phyloP scores from a whole-genome alignment of 1,284 basidiomycete genomes.

The Uromyces viciae-fabae region DNA sequence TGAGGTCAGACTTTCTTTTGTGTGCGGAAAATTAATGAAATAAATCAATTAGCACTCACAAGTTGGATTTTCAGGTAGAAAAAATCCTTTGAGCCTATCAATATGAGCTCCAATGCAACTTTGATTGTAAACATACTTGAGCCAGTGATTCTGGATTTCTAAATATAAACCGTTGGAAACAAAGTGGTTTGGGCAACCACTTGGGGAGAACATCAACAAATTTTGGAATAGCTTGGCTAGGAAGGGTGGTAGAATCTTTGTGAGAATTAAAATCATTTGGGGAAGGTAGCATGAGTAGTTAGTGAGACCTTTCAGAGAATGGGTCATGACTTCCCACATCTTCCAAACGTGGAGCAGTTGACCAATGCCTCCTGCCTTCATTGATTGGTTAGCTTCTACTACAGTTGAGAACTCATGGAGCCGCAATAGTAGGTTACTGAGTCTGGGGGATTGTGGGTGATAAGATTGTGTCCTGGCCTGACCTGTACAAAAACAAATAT shows the following conservation, averaged over 20 bases:
- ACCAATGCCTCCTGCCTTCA: conserved; percentile 1
- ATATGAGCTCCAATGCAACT: not conserved
- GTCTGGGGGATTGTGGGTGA: not conserved
- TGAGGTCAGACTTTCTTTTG: not conserved
- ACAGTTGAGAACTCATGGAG: not conserved
- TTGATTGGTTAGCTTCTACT: conserved; percentile 15
- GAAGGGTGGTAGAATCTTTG: not conserved
- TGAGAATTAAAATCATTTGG: not conserved
- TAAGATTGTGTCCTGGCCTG: not conserved
- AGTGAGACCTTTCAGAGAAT: not conserved
- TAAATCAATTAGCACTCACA: not conserved
- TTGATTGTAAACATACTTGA: conserved; percentile 9
- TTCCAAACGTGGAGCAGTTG: conserved; percentile 10
- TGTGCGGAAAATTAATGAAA: not conserved
- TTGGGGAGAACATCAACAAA: conserved; percentile 9
- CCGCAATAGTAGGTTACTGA: not conserved
- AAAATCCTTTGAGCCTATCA: not conserved
- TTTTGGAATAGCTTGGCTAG: not conserved
- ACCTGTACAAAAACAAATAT: not conserved
- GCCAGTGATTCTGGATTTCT: conserved; percentile 24
- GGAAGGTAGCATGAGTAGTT: not conserved
- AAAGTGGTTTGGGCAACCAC: conserved; percentile 7
- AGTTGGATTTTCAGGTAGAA: conserved; percentile 4
- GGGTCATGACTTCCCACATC: conserved; percentile 11
- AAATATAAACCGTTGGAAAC: conserved; percentile 15